Percentiles rank a stretch among this genome's conserved stretches.
These are phyloP conservation scores for Aspergillus brunneoviolaceus DNA, from an alignment of 2,329 filamentous ascomycete species.

Conservation along the genomic window DNA sequence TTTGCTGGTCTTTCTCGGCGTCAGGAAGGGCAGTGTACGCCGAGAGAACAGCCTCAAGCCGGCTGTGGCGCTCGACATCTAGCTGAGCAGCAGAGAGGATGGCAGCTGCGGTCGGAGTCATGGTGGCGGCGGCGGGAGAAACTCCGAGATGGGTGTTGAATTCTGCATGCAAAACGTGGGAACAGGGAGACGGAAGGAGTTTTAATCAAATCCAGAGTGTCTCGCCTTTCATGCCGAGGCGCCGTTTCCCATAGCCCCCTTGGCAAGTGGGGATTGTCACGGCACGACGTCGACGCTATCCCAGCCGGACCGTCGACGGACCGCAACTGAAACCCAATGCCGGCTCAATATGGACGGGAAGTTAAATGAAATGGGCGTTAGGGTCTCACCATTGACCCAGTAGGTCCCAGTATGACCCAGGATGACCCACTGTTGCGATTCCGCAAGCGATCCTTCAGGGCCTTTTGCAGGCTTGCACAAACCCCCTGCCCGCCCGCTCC, in stretches of 20 bases:
- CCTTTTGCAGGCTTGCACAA: background rate
- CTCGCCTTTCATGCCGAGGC: background rate
- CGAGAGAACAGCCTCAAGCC: background rate
- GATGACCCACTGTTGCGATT: background rate
- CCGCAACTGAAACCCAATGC: background rate
- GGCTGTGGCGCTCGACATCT: background rate
- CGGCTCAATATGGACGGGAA: background rate
- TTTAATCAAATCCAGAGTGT: background rate
- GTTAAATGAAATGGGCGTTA: background rate
- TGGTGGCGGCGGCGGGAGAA: background rate
- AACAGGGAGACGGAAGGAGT: background rate
- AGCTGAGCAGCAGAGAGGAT: background rate
- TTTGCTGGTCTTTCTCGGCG: background rate
- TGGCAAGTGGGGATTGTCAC: background rate
- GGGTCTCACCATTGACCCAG: background rate
- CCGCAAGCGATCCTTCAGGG: background rate
- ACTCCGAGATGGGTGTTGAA: background rate
- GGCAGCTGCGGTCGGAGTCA: background rate
- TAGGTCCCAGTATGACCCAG: background rate
- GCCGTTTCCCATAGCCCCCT: background rate
- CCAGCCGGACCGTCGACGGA: background rate
- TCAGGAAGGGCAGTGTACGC: background rate
- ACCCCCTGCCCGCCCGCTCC: background rate
- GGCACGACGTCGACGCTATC: slow-evolving; percentile 2
- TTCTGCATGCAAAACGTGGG: background rate